Evolutionary conservation across 805 yeast species (phyloP).

Genomic region (Candida schatavii): DNA sequence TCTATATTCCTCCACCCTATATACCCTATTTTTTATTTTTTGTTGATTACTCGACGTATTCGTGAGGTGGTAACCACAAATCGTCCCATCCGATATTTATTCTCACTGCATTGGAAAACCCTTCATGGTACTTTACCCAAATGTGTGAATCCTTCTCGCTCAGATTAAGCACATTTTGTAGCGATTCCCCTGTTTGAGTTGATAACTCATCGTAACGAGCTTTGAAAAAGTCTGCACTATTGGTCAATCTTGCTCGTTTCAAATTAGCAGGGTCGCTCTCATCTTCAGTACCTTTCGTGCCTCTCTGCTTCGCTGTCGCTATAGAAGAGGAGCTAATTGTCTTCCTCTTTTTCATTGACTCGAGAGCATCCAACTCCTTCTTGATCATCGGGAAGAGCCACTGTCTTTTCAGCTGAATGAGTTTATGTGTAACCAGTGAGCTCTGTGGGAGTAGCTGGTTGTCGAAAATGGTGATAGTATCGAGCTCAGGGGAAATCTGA

Average conservation of each 20-base stretch:
- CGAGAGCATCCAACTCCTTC: slow-evolving; percentile 28
- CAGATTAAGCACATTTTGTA: slow-evolving; percentile 6
- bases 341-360: slow-evolving; percentile 5
- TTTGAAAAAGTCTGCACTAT: slow-evolving; percentile 39
- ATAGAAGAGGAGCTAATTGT: slow-evolving; percentile 9
- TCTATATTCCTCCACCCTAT: too few species aligned
- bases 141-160: slow-evolving; percentile 36
- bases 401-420: slow-evolving; percentile 26
- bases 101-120: slow-evolving; percentile 87
- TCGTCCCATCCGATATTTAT: slow-evolving; percentile 77
- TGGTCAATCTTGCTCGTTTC: slow-evolving; percentile 24
- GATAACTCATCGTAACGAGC: slow-evolving; percentile 34
- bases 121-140: slow-evolving; percentile 93
- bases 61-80: slow-evolving; percentile 42
- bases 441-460: slow-evolving; percentile 16
- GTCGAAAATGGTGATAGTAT: slow-evolving; percentile 25
- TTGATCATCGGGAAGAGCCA: slow-evolving; percentile 37
- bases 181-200: slow-evolving; percentile 20
- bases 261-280: slow-evolving; percentile 13
- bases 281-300: slow-evolving; percentile 8
- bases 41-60: background rate
- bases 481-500: slow-evolving; percentile 35
- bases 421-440: slow-evolving; percentile 13
- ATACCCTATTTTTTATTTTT: too few species aligned
- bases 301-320: background rate